A percentile compares a stretch with the other conserved stretches of the same genome.
These are phyloP conservation scores for Aspergillus taichungensis DNA, from an alignment of 495 filamentous ascomycete genomes.

Conservation along the genomic window DNA sequence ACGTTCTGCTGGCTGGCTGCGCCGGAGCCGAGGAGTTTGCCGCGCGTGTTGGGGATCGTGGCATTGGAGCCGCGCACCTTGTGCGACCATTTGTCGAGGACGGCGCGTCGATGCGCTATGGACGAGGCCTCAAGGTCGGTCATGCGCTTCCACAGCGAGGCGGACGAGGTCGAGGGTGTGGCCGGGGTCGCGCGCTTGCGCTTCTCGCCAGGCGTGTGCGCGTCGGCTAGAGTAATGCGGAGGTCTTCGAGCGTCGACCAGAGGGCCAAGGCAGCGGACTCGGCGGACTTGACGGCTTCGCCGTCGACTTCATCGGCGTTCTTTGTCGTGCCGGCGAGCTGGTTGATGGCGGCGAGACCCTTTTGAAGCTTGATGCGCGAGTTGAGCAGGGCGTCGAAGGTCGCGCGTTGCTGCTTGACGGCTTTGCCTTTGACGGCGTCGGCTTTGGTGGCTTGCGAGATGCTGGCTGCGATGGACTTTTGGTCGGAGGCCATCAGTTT, in stretches of 20 bases:
- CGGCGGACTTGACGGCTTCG: constrained; percentile 60
- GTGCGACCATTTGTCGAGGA: constrained; percentile 41
- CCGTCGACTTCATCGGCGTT: constrained; percentile 31
- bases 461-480: constrained; percentile 55
- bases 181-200: constrained; percentile 45
- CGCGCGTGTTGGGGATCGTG: constrained; percentile 28
- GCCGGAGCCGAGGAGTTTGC: constrained; percentile 37
- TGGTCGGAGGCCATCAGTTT: constrained; percentile 65
- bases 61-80: constrained; percentile 41
- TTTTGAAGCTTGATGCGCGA: constrained; percentile 87
- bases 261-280: constrained; percentile 77
- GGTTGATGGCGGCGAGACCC: constrained; percentile 71
- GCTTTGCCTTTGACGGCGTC: constrained; percentile 81
- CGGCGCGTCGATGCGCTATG: constrained; percentile 31
- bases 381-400: constrained; percentile 81
- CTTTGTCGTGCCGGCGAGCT: constrained; percentile 40
- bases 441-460: constrained; percentile 63
- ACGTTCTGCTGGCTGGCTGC: constrained; percentile 48
- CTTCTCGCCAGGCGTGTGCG: constrained; percentile 44
- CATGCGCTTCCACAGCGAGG: constrained; percentile 68
- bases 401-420: constrained; percentile 71
- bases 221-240: constrained; percentile 49
- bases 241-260: constrained; percentile 78
- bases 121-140: constrained; percentile 49
- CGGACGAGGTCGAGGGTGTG: constrained; percentile 39